Evolutionary conservation across 73 alveolate genomes (phyloP).

Genomic region (Paramecium biaurelia): DNA sequence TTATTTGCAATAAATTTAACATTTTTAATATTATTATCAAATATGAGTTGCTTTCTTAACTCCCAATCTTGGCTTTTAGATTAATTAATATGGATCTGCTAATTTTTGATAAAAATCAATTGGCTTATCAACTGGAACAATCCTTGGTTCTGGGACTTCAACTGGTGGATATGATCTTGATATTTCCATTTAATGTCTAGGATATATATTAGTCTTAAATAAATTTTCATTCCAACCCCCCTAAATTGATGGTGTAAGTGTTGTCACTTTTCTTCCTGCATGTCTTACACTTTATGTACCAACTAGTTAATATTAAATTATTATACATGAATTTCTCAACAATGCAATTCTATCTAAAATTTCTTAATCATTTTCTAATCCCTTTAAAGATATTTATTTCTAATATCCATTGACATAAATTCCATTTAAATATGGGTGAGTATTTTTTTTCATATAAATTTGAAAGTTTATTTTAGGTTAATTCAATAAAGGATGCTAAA

Average conservation of each 20-base stretch:
- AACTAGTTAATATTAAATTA: background rate
- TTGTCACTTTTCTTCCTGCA: constrained; percentile 33
- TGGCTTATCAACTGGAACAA: background rate
- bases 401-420: constrained; percentile 23
- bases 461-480: constrained; percentile 11
- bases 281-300: background rate
- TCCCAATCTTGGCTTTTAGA: background rate
- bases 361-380: background rate
- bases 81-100: background rate
- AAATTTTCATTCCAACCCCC: constrained; percentile 15
- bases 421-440: constrained; percentile 29
- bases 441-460: background rate
- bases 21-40: background rate
- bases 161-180: background rate
- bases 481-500: background rate
- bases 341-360: background rate
- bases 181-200: constrained; percentile 42
- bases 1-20: background rate
- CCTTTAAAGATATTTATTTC: background rate
- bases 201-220: background rate
- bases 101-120: background rate
- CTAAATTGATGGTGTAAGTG: background rate
- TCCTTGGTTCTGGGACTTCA: background rate
- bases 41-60: background rate
- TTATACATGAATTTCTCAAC: constrained; percentile 33